phyloP scores from a whole-genome alignment of 345 rosid species.

The Salix dunnii region DNA sequence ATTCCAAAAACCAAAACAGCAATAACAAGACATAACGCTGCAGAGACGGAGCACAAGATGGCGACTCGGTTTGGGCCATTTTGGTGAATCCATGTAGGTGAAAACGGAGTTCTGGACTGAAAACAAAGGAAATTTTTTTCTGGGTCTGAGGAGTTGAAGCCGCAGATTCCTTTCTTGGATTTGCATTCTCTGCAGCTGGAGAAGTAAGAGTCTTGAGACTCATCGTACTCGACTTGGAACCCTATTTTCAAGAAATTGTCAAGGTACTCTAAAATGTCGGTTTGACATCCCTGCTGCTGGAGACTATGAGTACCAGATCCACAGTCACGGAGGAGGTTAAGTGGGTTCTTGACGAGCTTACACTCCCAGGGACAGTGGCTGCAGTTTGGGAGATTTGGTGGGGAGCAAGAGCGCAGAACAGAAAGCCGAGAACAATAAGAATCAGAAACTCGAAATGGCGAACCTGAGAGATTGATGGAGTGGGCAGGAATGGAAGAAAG shows the following conservation, averaged over 20 bases:
- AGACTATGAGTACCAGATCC: slow-evolving; percentile 42
- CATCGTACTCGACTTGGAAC: slow-evolving; percentile 66
- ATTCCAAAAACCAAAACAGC: slow-evolving; percentile 40
- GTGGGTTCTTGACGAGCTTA: slow-evolving; percentile 49
- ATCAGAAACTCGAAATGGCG: slow-evolving; percentile 70
- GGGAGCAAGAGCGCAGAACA: slow-evolving; percentile 55
- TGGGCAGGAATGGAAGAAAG: slow-evolving; percentile 36
- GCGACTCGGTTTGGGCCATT: slow-evolving; percentile 39
- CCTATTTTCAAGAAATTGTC: slow-evolving; percentile 41
- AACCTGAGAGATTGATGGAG: slow-evolving; percentile 54
- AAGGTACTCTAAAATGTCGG: slow-evolving; percentile 50
- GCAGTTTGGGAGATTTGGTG: slow-evolving; percentile 49
- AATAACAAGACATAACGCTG: slow-evolving; percentile 51
- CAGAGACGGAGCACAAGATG: slow-evolving; percentile 45
- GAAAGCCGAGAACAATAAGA: slow-evolving; percentile 76
- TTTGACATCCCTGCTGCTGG: slow-evolving; percentile 61
- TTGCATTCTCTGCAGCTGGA: slow-evolving; percentile 49
- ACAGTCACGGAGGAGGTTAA: slow-evolving; percentile 58
- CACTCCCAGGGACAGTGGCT: slow-evolving; percentile 65
- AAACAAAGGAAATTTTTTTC: slow-evolving; percentile 50
- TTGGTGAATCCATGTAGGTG: slow-evolving; percentile 35
- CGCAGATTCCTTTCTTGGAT: slow-evolving; percentile 56
- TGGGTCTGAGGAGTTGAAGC: slow-evolving; percentile 67
- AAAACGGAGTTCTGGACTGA: slow-evolving; percentile 31
- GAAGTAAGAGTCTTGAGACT: slow-evolving; percentile 60